These are phyloP conservation scores for Cordyceps cicadae DNA, from an alignment of 2,329 filamentous ascomycete genomes.

Conservation along the genomic window DNA sequence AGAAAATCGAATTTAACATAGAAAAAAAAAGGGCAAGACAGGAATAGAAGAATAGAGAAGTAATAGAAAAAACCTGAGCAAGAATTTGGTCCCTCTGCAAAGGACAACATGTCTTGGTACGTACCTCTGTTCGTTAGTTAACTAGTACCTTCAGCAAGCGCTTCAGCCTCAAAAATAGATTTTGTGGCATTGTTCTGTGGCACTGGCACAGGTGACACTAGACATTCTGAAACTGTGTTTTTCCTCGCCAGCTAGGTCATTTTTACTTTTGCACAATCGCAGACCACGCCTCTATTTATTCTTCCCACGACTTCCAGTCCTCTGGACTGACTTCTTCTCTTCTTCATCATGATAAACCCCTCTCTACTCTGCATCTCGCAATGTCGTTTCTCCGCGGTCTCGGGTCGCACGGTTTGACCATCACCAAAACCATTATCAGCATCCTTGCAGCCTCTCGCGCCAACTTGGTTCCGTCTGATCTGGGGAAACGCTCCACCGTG, in stretches of 20 bases:
- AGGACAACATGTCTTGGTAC: too few relatives aligned
- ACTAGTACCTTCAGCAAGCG: neutral
- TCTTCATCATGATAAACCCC: neutral
- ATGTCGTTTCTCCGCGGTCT: neutral
- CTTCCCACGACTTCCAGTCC: too few relatives aligned
- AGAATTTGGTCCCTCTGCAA: too few relatives aligned
- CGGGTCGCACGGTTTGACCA: neutral
- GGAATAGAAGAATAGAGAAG: too few relatives aligned
- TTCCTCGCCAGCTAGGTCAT: neutral
- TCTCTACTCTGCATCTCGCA: neutral
- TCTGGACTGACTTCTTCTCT: neutral
- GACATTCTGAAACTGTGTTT: neutral
- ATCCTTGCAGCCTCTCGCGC: neutral
- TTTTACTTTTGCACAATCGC: neutral
- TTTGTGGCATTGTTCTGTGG: neutral
- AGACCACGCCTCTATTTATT: neutral
- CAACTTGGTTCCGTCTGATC: neutral
- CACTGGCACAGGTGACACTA: neutral
- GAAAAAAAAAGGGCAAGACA: too few relatives aligned
- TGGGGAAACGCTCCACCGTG: slow-evolving; percentile 5
- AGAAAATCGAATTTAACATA: too few relatives aligned
- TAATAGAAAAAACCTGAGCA: too few relatives aligned
- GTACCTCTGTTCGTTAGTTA: neutral
- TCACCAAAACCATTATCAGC: neutral
- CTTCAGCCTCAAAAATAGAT: neutral